Conservation (phyloP, 2,329 filamentous ascomycete species). For the Exophiala oligosperma region DNA sequence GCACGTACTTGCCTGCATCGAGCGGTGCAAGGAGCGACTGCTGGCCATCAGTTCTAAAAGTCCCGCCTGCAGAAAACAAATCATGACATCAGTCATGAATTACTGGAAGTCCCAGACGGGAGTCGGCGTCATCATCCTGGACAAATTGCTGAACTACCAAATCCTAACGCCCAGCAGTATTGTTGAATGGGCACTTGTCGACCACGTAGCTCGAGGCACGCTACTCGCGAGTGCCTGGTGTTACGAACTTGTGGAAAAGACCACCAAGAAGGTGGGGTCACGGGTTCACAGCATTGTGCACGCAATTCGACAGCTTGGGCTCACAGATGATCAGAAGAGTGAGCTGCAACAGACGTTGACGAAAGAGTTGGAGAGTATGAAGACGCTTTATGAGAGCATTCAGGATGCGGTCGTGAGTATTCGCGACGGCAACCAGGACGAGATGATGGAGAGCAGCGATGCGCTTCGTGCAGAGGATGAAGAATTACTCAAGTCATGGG, state of each 20-base stretch:
- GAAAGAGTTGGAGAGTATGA: constrained; percentile 72
- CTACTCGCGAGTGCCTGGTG: constrained; percentile 73
- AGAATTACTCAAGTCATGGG: constrained; percentile 73
- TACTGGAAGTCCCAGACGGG: constrained; percentile 95
- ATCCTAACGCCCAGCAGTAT: constrained; percentile 85
- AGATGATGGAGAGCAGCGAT: constrained; percentile 67
- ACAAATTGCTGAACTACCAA: constrained; percentile 96
- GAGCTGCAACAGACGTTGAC: constrained; percentile 66
- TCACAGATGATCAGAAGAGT: constrained; percentile 55
- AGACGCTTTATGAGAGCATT: constrained; percentile 76
- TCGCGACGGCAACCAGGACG: constrained; percentile 71
- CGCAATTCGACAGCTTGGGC: constrained; percentile 58
- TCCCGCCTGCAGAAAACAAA: constrained; percentile 76
- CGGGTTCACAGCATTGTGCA: constrained; percentile 78
- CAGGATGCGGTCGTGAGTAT: constrained; percentile 75
- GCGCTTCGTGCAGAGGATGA: constrained; percentile 50
- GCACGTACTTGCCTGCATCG: constrained; percentile 92
- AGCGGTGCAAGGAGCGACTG: constrained; percentile 87
- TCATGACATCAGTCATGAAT: constrained; percentile 83
- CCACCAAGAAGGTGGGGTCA: constrained; percentile 84
- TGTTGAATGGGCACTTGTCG: constrained; percentile 82
- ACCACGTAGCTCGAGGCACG: constrained; percentile 63
- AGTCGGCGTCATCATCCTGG: constrained; percentile 85
- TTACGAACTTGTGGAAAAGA: constrained; percentile 87
- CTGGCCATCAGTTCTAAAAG: constrained; percentile 75